Evolutionary conservation across 1,284 basidiomycete genomes (phyloP).

Genomic region (Cryptococcus deneoformans): DNA sequence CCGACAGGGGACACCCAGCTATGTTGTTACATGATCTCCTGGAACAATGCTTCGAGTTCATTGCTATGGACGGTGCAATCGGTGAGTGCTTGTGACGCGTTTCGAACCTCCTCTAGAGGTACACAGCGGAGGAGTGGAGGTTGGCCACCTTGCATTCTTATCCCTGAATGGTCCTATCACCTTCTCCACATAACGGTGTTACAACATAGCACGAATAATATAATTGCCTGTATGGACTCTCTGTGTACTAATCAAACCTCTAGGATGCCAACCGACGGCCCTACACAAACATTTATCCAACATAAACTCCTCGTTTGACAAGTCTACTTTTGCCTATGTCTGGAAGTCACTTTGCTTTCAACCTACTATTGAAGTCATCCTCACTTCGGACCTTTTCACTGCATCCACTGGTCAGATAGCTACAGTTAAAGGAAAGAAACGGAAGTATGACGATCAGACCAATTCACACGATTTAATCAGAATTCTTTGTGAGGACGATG

Average conservation of each 20-base stretch:
- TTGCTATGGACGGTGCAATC: slow-evolving; percentile 39
- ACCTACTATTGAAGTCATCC: neutral
- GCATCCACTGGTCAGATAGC: too few species aligned
- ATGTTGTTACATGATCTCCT: slow-evolving; percentile 47
- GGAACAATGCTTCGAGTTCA: slow-evolving; percentile 41
- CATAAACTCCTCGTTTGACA: neutral
- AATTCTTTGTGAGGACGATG: neutral
- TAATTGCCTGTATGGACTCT: too few species aligned
- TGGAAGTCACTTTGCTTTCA: neutral
- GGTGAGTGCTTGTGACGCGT: slow-evolving; percentile 30
- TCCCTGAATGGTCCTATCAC: too few species aligned
- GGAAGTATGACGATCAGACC: neutral
- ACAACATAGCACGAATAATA: too few species aligned
- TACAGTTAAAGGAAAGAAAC: too few species aligned
- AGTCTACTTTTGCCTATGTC: neutral
- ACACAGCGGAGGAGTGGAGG: slow-evolving; percentile 4
- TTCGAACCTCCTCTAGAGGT: neutral
- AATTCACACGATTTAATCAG: neutral
- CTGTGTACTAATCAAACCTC: too few species aligned
- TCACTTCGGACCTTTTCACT: neutral
- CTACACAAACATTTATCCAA: neutral
- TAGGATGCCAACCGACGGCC: neutral
- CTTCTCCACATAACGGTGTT: too few species aligned
- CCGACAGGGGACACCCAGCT: too few species aligned
- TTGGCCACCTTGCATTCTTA: slow-evolving; percentile 8